Evolutionary conservation across 208 protist species (phyloP).

Genomic region (Balamuthia mandrillaris): DNA sequence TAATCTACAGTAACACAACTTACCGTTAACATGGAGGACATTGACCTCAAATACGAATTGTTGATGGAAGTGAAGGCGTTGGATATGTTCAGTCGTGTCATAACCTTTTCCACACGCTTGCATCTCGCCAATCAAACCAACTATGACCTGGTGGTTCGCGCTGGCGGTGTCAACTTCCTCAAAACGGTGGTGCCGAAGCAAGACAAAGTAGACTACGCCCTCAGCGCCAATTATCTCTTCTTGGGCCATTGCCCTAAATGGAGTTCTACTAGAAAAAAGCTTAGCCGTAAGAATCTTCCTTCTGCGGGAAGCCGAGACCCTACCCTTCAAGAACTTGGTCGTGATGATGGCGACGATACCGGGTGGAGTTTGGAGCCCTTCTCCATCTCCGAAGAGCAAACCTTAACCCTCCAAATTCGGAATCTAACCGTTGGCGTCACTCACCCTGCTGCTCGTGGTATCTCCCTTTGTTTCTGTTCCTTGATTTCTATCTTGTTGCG

Average conservation of each 20-base stretch:
- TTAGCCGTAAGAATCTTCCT: no score
- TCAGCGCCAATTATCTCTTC: not conserved
- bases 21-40: not conserved
- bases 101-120: not conserved
- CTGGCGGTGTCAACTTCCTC: not conserved
- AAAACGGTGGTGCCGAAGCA: not conserved
- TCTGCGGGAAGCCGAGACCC: no score
- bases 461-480: no score
- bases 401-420: not conserved
- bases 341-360: not conserved
- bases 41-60: slow-evolving; percentile 1
- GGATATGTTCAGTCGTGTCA: slow-evolving; percentile 5
- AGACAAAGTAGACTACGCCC: not conserved
- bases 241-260: not conserved
- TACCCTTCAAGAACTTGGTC: not conserved
- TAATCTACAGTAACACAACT: no score
- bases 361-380: not conserved
- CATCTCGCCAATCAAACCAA: slow-evolving; percentile 27
- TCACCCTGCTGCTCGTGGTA: no score
- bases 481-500: no score
- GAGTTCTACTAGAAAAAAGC: no score
- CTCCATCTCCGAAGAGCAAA: not conserved
- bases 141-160: not conserved
- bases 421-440: not conserved
- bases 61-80: slow-evolving; percentile 10